Evolutionary conservation across 768 basidiomycete genomes (phyloP), one percentile per base, ranked within the genome.

Genomic region (Naganishia onofrii): DNA sequence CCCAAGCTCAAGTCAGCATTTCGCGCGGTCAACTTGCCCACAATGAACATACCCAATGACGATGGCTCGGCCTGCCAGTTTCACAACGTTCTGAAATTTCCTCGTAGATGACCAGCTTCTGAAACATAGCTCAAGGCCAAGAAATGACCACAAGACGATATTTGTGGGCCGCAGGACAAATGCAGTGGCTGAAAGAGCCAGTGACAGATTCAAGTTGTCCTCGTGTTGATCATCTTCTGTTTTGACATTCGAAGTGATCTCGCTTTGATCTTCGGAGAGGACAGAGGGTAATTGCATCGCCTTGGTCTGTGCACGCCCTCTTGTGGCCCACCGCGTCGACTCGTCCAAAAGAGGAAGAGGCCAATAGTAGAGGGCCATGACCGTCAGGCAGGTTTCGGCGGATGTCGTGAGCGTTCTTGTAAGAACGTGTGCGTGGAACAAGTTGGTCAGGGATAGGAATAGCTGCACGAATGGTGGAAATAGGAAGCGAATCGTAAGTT

Each of bases 401-500:
- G 93, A 94, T 78, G 97, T 99, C 34, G 92, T 94, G 65, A 98
- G 82, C 0, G 93, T 91, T 42, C 96, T 86, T 3, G 93, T 90
- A 29, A 96, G 83, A 0, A 91, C 86, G 65, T 94, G 84, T 0
- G 86, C 87, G 80, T 98, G 87, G 82, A 97, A 98, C 77, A 95
- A 87, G 5, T 91, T 94, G 0, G 89, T 87, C 63, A 95, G 77
- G 31, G 92, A 91, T 44, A 98, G 78, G 70, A 93, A 84, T 44
- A 89, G 81, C 93, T 97, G 72, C 21, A 19, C 15, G 36, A 1
- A n/a, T 19, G 10, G 28, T 36, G 19, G 2, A 17, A 74, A 60
- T 74, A 54, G 10, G 7, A 42, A 44, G n/a, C n/a, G n/a, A 7
- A 58, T 29, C 12, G 63, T 69, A 19, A n/a, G 28, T 28, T 29